Evolutionary conservation across 31 red algal species (phyloP).

Genomic region (Odonthalia washingtoniensis): DNA sequence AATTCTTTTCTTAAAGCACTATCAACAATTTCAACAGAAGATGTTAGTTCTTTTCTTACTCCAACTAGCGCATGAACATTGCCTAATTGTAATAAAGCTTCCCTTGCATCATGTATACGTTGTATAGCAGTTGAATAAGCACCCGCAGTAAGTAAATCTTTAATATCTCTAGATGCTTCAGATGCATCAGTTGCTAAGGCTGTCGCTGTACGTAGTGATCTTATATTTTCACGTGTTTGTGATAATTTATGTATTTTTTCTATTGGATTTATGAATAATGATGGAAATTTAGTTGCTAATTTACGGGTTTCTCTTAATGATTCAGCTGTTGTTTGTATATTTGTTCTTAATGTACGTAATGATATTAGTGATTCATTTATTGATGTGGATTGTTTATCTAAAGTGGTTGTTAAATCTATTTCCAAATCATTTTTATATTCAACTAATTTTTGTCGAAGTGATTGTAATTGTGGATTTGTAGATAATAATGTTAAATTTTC

Average conservation of each 20-base stretch:
- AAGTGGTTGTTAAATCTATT: slow-evolving; percentile 21
- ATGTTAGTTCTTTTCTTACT: slow-evolving; percentile 41
- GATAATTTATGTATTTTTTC: slow-evolving; percentile 12
- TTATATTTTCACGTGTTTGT: slow-evolving; percentile 40
- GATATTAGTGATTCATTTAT: slow-evolving; percentile 39
- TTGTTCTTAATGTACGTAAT: slow-evolving; percentile 36
- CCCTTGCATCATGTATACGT: slow-evolving; percentile 37
- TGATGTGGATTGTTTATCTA: slow-evolving; percentile 36
- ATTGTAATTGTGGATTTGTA: slow-evolving; percentile 4
- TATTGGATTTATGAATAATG: slow-evolving; percentile 34
- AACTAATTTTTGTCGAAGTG: slow-evolving; percentile 49
- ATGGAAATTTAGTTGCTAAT: slow-evolving; percentile 19
- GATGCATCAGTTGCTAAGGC: slow-evolving; percentile 26
- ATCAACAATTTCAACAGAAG: slow-evolving; percentile 66
- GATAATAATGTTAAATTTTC: too few species aligned
- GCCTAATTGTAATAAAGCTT: slow-evolving; percentile 37
- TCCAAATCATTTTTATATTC: slow-evolving; percentile 41
- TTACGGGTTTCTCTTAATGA: slow-evolving; percentile 38
- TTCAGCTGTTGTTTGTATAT: slow-evolving; percentile 33
- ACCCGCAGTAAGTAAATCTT: slow-evolving; percentile 35
- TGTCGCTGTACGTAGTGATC: slow-evolving; percentile 35
- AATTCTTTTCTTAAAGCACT: slow-evolving; percentile 56
- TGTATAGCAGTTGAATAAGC: slow-evolving; percentile 65
- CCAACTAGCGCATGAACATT: slow-evolving; percentile 32
- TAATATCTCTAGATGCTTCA: slow-evolving; percentile 47